These are phyloP conservation scores for Acmispon strigosus DNA, from an alignment of 306 rosid genomes.

Conservation along the genomic window DNA sequence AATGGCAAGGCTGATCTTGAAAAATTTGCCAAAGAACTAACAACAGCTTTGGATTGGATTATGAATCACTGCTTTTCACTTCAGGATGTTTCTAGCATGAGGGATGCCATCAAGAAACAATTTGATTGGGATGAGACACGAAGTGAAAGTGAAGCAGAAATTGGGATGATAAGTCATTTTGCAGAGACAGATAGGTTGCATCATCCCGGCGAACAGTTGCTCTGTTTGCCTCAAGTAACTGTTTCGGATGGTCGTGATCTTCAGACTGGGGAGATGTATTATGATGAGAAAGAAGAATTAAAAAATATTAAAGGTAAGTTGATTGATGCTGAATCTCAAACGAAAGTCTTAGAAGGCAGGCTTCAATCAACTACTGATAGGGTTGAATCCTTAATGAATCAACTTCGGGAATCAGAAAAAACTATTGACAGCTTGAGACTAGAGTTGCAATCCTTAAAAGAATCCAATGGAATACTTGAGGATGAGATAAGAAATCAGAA, in stretches of 20 bases:
- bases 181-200: conserved; percentile 31
- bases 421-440: conserved; percentile 43
- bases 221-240: conserved; percentile 18
- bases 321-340: conserved; percentile 38
- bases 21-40: conserved; percentile 43
- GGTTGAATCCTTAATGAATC: conserved; percentile 38
- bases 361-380: conserved; percentile 44
- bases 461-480: conserved; percentile 40
- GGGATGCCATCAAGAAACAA: conserved; percentile 68
- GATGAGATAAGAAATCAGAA: conserved; percentile 37
- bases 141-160: conserved; percentile 71
- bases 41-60: conserved; percentile 77
- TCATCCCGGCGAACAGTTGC: conserved; percentile 24
- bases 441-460: conserved; percentile 40
- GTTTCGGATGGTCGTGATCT: conserved; percentile 28
- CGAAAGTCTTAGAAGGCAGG: conserved; percentile 45
- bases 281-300: conserved; percentile 32
- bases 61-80: conserved; percentile 87
- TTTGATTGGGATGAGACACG: conserved; percentile 83
- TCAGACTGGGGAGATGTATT: conserved; percentile 29
- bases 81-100: conserved; percentile 90
- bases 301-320: conserved; percentile 35
- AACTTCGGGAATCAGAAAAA: conserved; percentile 55
- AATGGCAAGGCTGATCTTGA: conserved; percentile 54
- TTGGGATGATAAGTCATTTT: conserved; percentile 38